Conservation (phyloP, 2,329 filamentous ascomycete genomes). For the Hirsutella thompsonii region DNA sequence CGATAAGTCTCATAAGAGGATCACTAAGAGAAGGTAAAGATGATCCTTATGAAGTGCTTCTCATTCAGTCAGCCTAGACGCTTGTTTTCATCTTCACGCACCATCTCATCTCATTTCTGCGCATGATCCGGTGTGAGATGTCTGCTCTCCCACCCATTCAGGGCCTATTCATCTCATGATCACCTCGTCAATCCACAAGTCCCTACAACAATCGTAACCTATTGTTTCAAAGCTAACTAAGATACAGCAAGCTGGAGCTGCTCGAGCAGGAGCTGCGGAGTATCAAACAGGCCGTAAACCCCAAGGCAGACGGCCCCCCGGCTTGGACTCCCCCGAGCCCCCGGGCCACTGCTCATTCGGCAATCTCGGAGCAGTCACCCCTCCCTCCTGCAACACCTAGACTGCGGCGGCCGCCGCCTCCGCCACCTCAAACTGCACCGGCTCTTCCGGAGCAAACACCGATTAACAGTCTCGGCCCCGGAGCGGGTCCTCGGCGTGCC, state of each 20-base stretch:
- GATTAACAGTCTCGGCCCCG: slow-evolving; percentile 1
- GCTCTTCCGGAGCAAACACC: not conserved
- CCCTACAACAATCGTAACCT: too few species aligned
- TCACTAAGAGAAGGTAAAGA: slow-evolving; percentile 29
- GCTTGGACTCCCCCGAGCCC: slow-evolving; percentile 17
- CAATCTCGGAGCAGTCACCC: slow-evolving; percentile 9
- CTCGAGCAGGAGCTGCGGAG: slow-evolving; percentile 40
- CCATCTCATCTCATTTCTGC: not conserved
- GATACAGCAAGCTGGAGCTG: slow-evolving; percentile 37
- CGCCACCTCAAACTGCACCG: too few species aligned
- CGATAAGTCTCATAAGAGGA: slow-evolving; percentile 32
- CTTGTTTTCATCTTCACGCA: not conserved
- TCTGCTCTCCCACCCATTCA: too few species aligned
- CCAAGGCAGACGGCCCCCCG: slow-evolving; percentile 8
- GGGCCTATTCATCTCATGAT: too few species aligned
- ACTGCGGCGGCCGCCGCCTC: slow-evolving; percentile 2
- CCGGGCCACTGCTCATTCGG: slow-evolving; percentile 10
- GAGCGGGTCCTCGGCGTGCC: slow-evolving; percentile 2
- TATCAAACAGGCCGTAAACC: slow-evolving; percentile 38
- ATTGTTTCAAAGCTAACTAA: not conserved
- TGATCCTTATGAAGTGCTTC: too few species aligned
- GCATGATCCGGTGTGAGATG: too few species aligned
- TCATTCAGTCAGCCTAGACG: too few species aligned
- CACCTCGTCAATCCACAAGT: too few species aligned
- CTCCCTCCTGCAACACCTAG: slow-evolving; percentile 4